These are phyloP conservation scores for Fomitopsis pinicola DNA, from an alignment of 1,284 basidiomycete genomes.

Conservation along the genomic window DNA sequence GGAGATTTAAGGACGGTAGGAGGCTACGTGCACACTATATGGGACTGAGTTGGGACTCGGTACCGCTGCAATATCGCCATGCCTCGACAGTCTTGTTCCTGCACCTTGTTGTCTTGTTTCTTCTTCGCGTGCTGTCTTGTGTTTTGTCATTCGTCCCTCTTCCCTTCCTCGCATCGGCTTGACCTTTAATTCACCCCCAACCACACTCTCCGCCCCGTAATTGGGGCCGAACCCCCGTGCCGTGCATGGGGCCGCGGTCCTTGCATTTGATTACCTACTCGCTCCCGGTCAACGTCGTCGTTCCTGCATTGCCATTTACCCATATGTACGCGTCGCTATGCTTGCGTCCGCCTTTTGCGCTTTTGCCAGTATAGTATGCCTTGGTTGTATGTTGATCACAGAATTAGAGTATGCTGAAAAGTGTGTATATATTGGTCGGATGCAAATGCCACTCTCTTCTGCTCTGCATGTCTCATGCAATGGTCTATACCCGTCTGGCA, in stretches of 20 bases:
- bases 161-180: constrained; percentile 6
- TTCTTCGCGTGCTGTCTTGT: not conserved
- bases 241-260: constrained; percentile 23
- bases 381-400: constrained; percentile 14
- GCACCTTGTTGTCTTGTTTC: constrained; percentile 10
- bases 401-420: constrained; percentile 8
- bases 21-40: constrained; percentile 5
- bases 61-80: constrained; percentile 13
- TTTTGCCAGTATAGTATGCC: constrained; percentile 7
- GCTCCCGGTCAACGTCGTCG: constrained; percentile 9
- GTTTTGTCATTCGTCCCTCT: constrained; percentile 7
- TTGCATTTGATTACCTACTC: constrained; percentile 14
- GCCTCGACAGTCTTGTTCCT: constrained; percentile 21
- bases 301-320: constrained; percentile 4
- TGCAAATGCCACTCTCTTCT: not conserved
- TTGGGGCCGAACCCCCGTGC: constrained; percentile 16
- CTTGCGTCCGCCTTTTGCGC: constrained; percentile 12
- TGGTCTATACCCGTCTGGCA: too few species aligned
- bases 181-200: constrained; percentile 11
- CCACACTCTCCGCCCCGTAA: constrained; percentile 9
- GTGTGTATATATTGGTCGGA: constrained; percentile 7
- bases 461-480: not conserved
- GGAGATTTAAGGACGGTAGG: constrained; percentile 55
- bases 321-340: constrained; percentile 10
- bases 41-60: constrained; percentile 12